Evolutionary conservation across 179 eudicot species (phyloP), one percentile per base, ranked within the genome.

Genomic region (Beta macrorhiza): DNA sequence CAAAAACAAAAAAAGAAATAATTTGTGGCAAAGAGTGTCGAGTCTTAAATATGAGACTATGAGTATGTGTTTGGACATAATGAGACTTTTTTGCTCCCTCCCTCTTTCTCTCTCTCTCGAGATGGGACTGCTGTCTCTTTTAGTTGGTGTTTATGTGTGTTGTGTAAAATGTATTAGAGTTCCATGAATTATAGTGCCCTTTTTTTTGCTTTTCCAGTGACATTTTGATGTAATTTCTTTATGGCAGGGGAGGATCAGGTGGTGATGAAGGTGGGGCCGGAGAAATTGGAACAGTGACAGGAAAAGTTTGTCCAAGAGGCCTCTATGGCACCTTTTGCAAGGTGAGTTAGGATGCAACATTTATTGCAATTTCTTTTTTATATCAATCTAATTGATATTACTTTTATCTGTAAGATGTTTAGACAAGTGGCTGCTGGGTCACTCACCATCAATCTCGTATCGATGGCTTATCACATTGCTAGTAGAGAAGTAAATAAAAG

Each of bases 271-370:
- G 90, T 44, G 82, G 80, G 77, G 84, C 85, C 71, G 99, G 98
- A 80, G 97, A 87, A 84, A 89, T 90, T 83, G 99, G 99, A 84
- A 92, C 95, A 58, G 78, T 96, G 74, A 91, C 95, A 17, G 99
- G 99, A 82, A 94, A 92, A 86, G 86, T 89, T 75, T 96, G 99
- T 85, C 99, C 99, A 0, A 89, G 83, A 77, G 99, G 99, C 76
- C 97, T 96, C 14, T 94, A 83, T 81, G 99, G 99, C 74, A 88
- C 89, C 63, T 96, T 96, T 85, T 96, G 99, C 85, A 80, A 89
- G 97, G 99, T 88, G 17, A 72, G 77, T 83, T 37, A 19, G 55
- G 53, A 77, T 44, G 49, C 72, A 65, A 75, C 29, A 15, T 63
- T 70, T 49, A 37, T 72, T 77, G 53, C 32, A 37, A n/a, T 32